These are phyloP conservation scores for Talaromyces sp. DNA, from an alignment of 2,329 filamentous ascomycete genomes.

Conservation along the genomic window DNA sequence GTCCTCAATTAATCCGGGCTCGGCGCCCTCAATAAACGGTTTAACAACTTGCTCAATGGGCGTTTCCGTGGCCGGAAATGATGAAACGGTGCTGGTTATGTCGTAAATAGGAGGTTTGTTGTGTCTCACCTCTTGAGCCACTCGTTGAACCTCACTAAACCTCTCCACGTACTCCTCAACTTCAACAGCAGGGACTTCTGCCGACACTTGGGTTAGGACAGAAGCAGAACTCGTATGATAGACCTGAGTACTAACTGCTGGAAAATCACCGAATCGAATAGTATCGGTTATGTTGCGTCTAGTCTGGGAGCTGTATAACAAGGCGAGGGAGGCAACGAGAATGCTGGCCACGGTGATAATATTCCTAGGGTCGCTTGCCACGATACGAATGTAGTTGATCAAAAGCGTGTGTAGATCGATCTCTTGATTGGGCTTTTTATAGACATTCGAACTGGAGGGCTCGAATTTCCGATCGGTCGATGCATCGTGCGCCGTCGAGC, in stretches of 20 bases:
- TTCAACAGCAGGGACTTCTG: slow-evolving; percentile 9
- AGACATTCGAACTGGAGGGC: neutral
- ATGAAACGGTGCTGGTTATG: neutral
- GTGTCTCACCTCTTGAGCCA: slow-evolving; percentile 7
- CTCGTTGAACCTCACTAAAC: slow-evolving; percentile 9
- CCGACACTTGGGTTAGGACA: slow-evolving; percentile 8
- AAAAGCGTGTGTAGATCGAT: slow-evolving; percentile 48
- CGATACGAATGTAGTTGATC: slow-evolving; percentile 48
- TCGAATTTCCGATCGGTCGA: neutral
- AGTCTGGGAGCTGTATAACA: neutral
- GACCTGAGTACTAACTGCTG: slow-evolving; percentile 13
- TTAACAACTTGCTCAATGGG: neutral
- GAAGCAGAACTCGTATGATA: slow-evolving; percentile 8
- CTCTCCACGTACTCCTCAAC: slow-evolving; percentile 4
- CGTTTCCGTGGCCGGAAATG: neutral
- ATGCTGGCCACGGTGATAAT: slow-evolving; percentile 36
- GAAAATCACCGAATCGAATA: slow-evolving; percentile 2
- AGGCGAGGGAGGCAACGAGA: slow-evolving; percentile 34
- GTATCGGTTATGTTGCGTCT: slow-evolving; percentile 1
- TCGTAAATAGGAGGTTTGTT: neutral
- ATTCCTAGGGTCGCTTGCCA: slow-evolving; percentile 50
- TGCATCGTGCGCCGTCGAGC: neutral
- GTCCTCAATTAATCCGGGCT: neutral
- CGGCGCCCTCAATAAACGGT: neutral
- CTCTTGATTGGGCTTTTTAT: slow-evolving; percentile 22